Evolutionary conservation across 805 yeast genomes (phyloP).

Genomic region (Candida manassasensis): DNA sequence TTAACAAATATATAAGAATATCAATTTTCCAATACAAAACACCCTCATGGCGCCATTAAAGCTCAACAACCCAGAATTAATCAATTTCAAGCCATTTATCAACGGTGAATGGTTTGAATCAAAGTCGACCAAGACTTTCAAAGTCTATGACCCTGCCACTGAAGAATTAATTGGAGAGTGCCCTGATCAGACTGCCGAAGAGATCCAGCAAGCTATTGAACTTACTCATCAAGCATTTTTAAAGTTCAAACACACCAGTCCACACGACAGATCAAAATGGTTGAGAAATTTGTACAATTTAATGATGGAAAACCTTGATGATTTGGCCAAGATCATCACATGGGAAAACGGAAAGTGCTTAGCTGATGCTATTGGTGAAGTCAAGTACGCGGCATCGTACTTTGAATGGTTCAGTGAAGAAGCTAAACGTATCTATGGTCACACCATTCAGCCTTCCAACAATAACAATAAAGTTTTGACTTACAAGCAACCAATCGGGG

Average conservation of each 20-base stretch:
- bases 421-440: constrained; percentile 53
- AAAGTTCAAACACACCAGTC: constrained; percentile 42
- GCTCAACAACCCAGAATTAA: constrained; percentile 31
- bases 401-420: constrained; percentile 49
- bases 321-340: constrained; percentile 50
- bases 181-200: constrained; percentile 44
- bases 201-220: constrained; percentile 42
- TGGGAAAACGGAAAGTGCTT: constrained; percentile 61
- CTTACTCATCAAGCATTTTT: constrained; percentile 44
- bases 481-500: constrained; percentile 57
- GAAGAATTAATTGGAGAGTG: constrained; percentile 31
- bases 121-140: constrained; percentile 32
- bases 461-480: constrained; percentile 50
- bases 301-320: constrained; percentile 53
- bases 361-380: constrained; percentile 51
- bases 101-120: constrained; percentile 38
- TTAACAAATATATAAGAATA: too few species aligned
- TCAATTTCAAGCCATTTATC: constrained; percentile 29
- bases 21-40: too few species aligned
- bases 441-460: constrained; percentile 52
- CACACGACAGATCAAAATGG: constrained; percentile 48
- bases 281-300: constrained; percentile 46
- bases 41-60: background rate
- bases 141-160: constrained; percentile 38
- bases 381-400: constrained; percentile 52